Conservation (phyloP, 257 asterid species). For the Scutellaria barbata region DNA sequence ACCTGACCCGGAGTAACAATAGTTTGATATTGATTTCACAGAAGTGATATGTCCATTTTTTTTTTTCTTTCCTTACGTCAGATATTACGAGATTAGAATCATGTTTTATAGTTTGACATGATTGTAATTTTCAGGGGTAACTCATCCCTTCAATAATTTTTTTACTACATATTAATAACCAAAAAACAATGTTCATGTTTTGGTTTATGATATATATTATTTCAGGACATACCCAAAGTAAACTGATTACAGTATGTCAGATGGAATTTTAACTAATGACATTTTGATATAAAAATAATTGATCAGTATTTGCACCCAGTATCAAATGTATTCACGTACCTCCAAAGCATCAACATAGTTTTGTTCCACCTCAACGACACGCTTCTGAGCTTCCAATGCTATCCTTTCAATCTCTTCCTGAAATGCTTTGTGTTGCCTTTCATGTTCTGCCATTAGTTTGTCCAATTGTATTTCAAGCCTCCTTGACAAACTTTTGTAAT, state of each 20-base stretch:
- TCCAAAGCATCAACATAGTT: conserved; percentile 65
- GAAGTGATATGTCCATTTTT: not conserved
- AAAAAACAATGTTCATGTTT: not conserved
- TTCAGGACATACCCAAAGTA: not conserved
- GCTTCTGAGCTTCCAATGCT: conserved; percentile 69
- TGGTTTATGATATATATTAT: not conserved
- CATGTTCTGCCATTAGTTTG: conserved; percentile 78
- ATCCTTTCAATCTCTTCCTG: conserved; percentile 72
- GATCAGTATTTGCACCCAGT: not conserved
- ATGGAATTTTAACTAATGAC: not conserved
- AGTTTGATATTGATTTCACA: not conserved
- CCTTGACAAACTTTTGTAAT: conserved; percentile 84
- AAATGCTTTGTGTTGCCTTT: conserved; percentile 75
- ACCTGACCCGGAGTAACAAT: conserved; percentile 6
- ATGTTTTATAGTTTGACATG: no score
- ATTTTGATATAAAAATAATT: not conserved
- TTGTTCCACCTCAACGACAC: conserved; percentile 61
- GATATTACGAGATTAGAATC: no score
- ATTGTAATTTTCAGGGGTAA: no score
- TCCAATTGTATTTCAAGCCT: conserved; percentile 78
- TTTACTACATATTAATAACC: no score
- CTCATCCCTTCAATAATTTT: no score
- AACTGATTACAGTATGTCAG: not conserved
- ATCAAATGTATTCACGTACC: conserved; percentile 44
- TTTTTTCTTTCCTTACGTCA: no score